Base-by-base conservation (phyloP, 805 yeast genomes). In the Wickerhamiella lipophila region DNA sequence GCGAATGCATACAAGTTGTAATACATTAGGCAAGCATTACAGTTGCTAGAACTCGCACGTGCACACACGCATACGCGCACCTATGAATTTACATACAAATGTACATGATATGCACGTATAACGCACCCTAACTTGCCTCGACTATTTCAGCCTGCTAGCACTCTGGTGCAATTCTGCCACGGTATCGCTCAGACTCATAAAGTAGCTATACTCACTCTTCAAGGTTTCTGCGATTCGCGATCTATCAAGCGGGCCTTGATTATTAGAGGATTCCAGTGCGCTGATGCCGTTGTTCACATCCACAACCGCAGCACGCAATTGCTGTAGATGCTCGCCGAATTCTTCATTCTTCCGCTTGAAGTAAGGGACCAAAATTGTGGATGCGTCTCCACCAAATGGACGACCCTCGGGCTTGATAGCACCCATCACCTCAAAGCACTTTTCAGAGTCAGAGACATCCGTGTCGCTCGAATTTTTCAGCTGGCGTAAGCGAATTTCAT, bases 181-280 rank as follows among this genome's bases (percentile, higher is more conserved):
- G 18, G 74, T 70, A 58, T 80, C 83, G 49, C 85, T 79, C 46
- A 82, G 68, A 59, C 81, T 83, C 77, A 81, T 78, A 60, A 81
- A 81, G 50, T 82, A 70, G 44, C 68, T 66, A 59, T 80, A 79
- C 64, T 81, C 87, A 53, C 75, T 77, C 55, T 73, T 75, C 46
- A 67, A 50, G 7, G 67, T 55, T 29, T 43, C 47, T 47, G 49
- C 41, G 53, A 75, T 69, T 26, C 40, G 47, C 9, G 40, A 13
- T 8, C 59, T 55, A 34, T 56, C 58, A 22, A 51, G 44, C 6
- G 56, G 47, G 27, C 54, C 53, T 40, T 52, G 52, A 18, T 56
- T 57, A 40, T 49, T 55, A 8, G 40, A 38, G 13, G 32, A n/a
- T 50, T 64, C 67, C 16, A 61, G 56, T 3, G 64, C 56, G n/a